Base-by-base conservation (phyloP, 371 early-diverging fungal species). In the Haplosporangium sp. region DNA sequence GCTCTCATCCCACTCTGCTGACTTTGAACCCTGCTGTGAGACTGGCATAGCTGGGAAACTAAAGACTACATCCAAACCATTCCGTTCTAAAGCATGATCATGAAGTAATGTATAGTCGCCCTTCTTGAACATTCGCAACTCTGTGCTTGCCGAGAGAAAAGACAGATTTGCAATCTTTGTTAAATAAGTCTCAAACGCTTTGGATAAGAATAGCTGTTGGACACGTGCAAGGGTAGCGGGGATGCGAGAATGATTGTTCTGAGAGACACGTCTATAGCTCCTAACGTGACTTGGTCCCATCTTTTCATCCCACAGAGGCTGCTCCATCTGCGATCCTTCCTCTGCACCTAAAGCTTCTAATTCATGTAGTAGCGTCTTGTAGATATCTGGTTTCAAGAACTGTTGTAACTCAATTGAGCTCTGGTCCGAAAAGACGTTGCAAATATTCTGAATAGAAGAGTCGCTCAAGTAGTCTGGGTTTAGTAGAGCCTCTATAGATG, bases 41-140 rank as follows among this genome's bases (percentile, higher is more conserved):
- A 44, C 34, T 8, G 63, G 66, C 48, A 76, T 8, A 17, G 38
- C 45, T 15, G 76, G 75, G 47, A 88, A 75, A n/a, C 83, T 82
- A 39, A 90, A 84, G 0, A 83, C 64, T 1, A 85, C 88, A 71
- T 91, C 92, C 13, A 91, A 58, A 3, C 90, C 91, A 10, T 65
- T 62, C n/a, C 79, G 85, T 56, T 91, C 92, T 15, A 76, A 56
- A 3, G 81, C 86, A 59, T 88, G 82, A 69, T 91, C 91, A 63
- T 90, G 85, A 19, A 90, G 60, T 34, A 91, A 66, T 8, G 91
- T 91, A 74, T 91, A 91, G 42, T 87, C 77, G 5, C 90, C 88
- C 57, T 74, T 72, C 56, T 81, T 73, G 68, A 91, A 88, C 72
- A 77, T 77, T 35, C 90, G 84, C 48, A 88, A 58, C 52, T 81